Conservation (phyloP, 169 alveolate genomes). For the Cryptosporidium muris region DNA sequence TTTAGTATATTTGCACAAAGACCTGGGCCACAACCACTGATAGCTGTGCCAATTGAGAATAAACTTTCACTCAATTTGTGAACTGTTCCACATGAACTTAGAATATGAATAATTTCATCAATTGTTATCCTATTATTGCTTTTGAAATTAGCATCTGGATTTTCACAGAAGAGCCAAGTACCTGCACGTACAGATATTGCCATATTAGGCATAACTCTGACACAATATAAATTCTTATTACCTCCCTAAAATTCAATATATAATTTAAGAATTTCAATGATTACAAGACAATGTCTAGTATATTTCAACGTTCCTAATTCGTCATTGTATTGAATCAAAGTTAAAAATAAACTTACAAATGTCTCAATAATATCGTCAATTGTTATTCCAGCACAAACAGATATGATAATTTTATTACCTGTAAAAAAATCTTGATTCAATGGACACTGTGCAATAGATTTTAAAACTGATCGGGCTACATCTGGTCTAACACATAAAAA, state of each 20-base stretch:
- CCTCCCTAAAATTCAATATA: no score
- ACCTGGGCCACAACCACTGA: constrained; percentile 71
- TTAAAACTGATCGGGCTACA: constrained; percentile 8
- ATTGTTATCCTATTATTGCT: background rate
- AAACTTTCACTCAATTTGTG: constrained; percentile 18
- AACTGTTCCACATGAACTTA: constrained; percentile 53
- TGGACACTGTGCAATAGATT: background rate
- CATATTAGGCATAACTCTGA: constrained; percentile 56
- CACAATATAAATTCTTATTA: constrained; percentile 17
- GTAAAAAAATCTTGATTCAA: constrained; percentile 1
- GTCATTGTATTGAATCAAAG: no score
- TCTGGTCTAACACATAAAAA: constrained; percentile 60
- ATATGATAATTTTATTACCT: constrained; percentile 49
- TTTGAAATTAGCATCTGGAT: constrained; percentile 26
- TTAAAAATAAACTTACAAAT: background rate
- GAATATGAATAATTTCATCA: constrained; percentile 22
- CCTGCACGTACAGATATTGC: constrained; percentile 47
- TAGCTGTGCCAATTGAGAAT: constrained; percentile 36
- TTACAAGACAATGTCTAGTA: no score
- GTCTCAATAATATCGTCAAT: constrained; percentile 10
- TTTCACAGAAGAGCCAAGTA: constrained; percentile 50
- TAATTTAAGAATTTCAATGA: no score
- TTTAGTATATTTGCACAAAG: constrained; percentile 33
- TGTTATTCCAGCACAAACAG: constrained; percentile 69
- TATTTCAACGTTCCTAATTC: no score